Conservation (phyloP, 805 yeast genomes). For the Priceomyces fermenticarens region DNA sequence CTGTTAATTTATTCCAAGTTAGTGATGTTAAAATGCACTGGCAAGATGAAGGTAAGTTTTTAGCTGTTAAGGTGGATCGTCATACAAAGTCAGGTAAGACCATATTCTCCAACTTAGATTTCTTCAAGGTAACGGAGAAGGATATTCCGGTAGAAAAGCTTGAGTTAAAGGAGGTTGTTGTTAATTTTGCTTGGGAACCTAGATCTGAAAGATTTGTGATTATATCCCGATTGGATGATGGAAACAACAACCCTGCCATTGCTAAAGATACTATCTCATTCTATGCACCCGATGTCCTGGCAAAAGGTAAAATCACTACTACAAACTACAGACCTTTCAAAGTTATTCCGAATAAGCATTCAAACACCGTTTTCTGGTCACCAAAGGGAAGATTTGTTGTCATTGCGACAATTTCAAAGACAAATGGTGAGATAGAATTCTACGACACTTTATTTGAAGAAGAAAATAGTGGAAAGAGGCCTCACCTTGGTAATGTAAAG, state of each 20-base stretch:
- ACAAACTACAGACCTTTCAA: slow-evolving; percentile 59
- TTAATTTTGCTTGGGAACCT: slow-evolving; percentile 96
- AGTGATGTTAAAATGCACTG: slow-evolving; percentile 87
- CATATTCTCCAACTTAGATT: slow-evolving; percentile 84
- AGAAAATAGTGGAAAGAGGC: slow-evolving; percentile 44
- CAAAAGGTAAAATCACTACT: slow-evolving; percentile 47
- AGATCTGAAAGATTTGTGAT: slow-evolving; percentile 81
- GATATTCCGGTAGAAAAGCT: slow-evolving; percentile 93
- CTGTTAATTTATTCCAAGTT: slow-evolving; percentile 92
- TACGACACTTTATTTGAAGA: slow-evolving; percentile 85
- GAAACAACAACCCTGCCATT: slow-evolving; percentile 59
- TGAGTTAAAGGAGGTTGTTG: slow-evolving; percentile 85
- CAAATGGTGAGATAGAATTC: slow-evolving; percentile 72
- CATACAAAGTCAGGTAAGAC: slow-evolving; percentile 95
- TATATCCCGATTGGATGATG: slow-evolving; percentile 61
- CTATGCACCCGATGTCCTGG: slow-evolving; percentile 72
- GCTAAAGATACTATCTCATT: slow-evolving; percentile 68
- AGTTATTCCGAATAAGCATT: slow-evolving; percentile 55
- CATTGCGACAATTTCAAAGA: slow-evolving; percentile 45
- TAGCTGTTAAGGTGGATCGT: slow-evolving; percentile 95
- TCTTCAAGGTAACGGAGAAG: slow-evolving; percentile 82
- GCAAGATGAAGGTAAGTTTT: slow-evolving; percentile 81
- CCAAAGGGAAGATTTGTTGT: slow-evolving; percentile 88
- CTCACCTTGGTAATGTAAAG: slow-evolving; percentile 56
- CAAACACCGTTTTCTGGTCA: slow-evolving; percentile 79